A percentile compares a stretch with the other conserved stretches of the same genome.
Evolutionary conservation across 2,329 filamentous ascomycete species (phyloP).

Genomic region (Epicoccum nigrum): DNA sequence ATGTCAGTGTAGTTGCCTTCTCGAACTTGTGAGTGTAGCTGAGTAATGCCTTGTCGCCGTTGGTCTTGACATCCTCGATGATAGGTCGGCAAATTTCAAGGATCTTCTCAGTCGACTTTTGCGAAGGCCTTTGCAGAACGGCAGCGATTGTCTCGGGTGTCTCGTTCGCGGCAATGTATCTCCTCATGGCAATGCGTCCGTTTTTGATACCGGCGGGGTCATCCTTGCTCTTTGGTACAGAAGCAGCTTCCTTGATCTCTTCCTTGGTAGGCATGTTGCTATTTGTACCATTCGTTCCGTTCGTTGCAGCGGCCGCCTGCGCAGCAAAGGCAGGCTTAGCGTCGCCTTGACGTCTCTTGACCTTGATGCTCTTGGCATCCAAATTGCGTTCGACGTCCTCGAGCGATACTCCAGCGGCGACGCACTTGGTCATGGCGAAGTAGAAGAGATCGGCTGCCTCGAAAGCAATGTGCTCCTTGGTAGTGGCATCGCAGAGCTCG

Average conservation of each 20-base stretch:
- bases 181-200: slow-evolving; percentile 79
- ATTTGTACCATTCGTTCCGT: slow-evolving; percentile 22
- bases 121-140: slow-evolving; percentile 84
- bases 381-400: slow-evolving; percentile 91
- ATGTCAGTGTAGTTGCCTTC: slow-evolving; percentile 87
- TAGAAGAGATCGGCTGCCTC: slow-evolving; percentile 96
- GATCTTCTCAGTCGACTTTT: slow-evolving; percentile 93
- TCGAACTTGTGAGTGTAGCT: slow-evolving; percentile 98
- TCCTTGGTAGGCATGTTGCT: slow-evolving; percentile 44
- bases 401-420: slow-evolving; percentile 81
- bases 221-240: slow-evolving; percentile 58
- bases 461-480: slow-evolving; percentile 83
- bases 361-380: slow-evolving; percentile 92
- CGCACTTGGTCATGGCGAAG: slow-evolving; percentile 90
- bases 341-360: slow-evolving; percentile 90
- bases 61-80: slow-evolving; percentile 80
- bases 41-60: slow-evolving; percentile 86
- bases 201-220: slow-evolving; percentile 58
- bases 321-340: slow-evolving; percentile 92
- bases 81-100: slow-evolving; percentile 91
- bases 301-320: slow-evolving; percentile 60
- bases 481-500: slow-evolving; percentile 86
- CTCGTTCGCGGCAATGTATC: slow-evolving; percentile 72
- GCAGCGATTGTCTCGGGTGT: slow-evolving; percentile 70
- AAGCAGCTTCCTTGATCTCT: slow-evolving; percentile 58